A percentile compares a stretch with the other conserved stretches of the same genome.
Evolutionary conservation across 2,329 filamentous ascomycete species (phyloP).

Genomic region (Diplocarpon rosae): DNA sequence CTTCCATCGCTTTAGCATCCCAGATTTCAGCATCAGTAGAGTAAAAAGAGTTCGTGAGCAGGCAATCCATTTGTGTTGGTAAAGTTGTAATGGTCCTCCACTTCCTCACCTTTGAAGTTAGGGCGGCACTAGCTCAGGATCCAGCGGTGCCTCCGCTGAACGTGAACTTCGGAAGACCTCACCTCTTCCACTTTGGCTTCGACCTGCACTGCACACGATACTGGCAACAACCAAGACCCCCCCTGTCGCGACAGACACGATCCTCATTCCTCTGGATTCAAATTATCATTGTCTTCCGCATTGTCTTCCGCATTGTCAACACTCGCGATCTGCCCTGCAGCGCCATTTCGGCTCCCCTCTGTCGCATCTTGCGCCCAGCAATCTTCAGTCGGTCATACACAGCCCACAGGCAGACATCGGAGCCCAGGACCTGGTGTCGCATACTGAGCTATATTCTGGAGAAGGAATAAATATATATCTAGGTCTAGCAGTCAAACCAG

Average conservation of each 20-base stretch:
- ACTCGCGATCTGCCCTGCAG: conserved; percentile 5
- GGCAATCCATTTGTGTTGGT: no score
- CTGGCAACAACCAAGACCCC: conserved; percentile 10
- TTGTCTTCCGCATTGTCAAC: conserved; percentile 4
- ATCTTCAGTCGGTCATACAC: conserved; percentile 4
- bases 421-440: conserved; percentile 4
- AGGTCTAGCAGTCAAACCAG: background rate
- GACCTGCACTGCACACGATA: background rate
- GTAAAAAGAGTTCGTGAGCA: no score
- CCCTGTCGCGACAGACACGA: conserved; percentile 15
- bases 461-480: background rate
- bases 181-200: background rate
- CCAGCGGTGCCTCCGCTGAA: background rate
- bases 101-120: no score
- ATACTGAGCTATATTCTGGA: background rate
- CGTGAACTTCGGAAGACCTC: conserved; percentile 3
- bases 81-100: no score
- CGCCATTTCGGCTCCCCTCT: conserved; percentile 14
- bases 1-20: no score
- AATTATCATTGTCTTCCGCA: background rate
- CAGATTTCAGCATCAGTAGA: no score
- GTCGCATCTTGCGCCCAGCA: conserved; percentile 19
- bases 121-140: no score
- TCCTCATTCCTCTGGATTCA: conserved; percentile 7
- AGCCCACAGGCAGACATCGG: background rate